Base-by-base conservation (phyloP, 2,329 filamentous ascomycete genomes). In the Exserohilum turcica region DNA sequence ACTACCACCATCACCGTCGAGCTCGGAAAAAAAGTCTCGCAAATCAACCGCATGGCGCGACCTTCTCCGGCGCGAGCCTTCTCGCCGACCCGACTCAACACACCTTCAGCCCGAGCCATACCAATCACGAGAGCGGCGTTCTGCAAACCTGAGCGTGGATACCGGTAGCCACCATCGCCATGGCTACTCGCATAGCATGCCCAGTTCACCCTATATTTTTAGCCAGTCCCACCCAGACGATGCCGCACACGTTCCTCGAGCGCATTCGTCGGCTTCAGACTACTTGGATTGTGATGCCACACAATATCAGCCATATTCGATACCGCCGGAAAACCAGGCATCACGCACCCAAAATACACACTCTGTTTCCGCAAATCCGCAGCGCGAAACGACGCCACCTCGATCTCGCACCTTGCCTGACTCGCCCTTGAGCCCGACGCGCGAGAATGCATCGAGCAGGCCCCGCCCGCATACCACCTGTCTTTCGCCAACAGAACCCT, bases 401-500 rank as follows among this genome's bases (percentile, higher is more conserved):
- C 66, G 63, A 31, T 52, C 63, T 21, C 65, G 66, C 27, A 70
- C 70, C 2, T 71, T 68, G 40, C 68, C 71, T 3, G 67, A 71
- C 3, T 42, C 65, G 3, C 60, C 37, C 9, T 21, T 54, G 1
- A 63, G 56, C 32, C 39, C 66, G 16, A 65, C 58, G 21, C 66
- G 64, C 24, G 59, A 61, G 6, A 56, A 56, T 7, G 29, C 51
- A 12, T 56, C 63, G 4, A 57, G 47, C 31, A 58, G 64, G 48
- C 64, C 65, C 37, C 66, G 70, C 42, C 70, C 71, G 21, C 67
- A 72, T 35, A 70, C 52, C 16, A 46, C 70, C 8, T 72, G 68
- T 64, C 52, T 72, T 6, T 72, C 71, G 12, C 67, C 68, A 0
- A 71, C 67, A 2, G 71, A 74, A 29, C 64, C 72, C 9, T 74